phyloP scores from a whole-genome alignment of 2,329 filamentous ascomycete species.

The Bipolaris oryzae region DNA sequence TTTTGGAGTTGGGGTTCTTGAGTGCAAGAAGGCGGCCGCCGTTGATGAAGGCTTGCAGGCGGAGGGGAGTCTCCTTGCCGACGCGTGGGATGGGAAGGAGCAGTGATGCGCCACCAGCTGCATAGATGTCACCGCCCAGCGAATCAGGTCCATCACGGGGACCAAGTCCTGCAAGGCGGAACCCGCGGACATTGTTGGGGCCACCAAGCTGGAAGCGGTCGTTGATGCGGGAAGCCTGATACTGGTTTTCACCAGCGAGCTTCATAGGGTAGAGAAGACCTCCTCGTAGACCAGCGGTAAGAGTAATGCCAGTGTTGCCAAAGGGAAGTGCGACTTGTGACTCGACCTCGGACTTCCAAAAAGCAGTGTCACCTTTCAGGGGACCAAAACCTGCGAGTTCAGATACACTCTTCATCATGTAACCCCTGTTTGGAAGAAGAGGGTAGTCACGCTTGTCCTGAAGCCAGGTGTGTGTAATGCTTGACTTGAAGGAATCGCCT shows the following conservation, averaged over 20 bases:
- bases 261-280: conserved; percentile 85
- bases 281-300: conserved; percentile 80
- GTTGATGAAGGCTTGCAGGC: conserved; percentile 90
- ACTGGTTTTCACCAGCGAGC: conserved; percentile 60
- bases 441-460: conserved; percentile 83
- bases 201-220: conserved; percentile 96
- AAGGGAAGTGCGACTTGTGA: conserved; percentile 77
- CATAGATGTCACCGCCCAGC: conserved; percentile 89
- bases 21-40: conserved; percentile 83
- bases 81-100: conserved; percentile 83
- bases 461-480: conserved; percentile 79
- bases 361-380: conserved; percentile 87
- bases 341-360: conserved; percentile 90
- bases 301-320: conserved; percentile 75
- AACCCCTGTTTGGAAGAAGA: conserved; percentile 81
- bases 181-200: conserved; percentile 92
- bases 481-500: conserved; percentile 89
- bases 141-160: conserved; percentile 85
- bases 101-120: conserved; percentile 84
- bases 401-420: conserved; percentile 75
- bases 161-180: conserved; percentile 86
- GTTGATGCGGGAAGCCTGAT: conserved; percentile 78
- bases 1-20: conserved; percentile 56
- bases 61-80: conserved; percentile 80
- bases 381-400: conserved; percentile 89